These are phyloP conservation scores for Pseudocercospora pini-densiflorae DNA, from an alignment of 2,329 filamentous ascomycete genomes.

Conservation along the genomic window DNA sequence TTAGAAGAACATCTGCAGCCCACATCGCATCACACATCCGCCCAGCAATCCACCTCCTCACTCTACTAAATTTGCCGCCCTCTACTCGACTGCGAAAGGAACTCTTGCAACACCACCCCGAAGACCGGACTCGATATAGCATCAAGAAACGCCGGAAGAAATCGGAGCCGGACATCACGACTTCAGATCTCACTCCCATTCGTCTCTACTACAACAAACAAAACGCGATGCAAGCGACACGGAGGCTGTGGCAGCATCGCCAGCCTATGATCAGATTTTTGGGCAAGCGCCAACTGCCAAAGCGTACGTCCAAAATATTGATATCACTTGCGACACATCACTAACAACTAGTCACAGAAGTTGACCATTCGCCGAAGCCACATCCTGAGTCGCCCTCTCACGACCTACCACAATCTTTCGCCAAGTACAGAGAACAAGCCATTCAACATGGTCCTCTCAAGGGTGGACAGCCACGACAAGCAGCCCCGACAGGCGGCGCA, in stretches of 20 bases:
- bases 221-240: constrained; percentile 51
- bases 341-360: constrained; percentile 53
- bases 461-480: constrained; percentile 30
- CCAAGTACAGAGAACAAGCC: constrained; percentile 75
- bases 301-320: constrained; percentile 42
- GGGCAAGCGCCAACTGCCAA: constrained; percentile 52
- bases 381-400: constrained; percentile 73
- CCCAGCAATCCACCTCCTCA: background rate
- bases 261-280: constrained; percentile 58
- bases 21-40: background rate
- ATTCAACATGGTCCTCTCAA: constrained; percentile 76
- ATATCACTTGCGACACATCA: background rate
- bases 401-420: constrained; percentile 71
- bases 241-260: constrained; percentile 50
- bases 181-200: background rate
- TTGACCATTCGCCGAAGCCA: constrained; percentile 74
- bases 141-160: background rate
- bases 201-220: constrained; percentile 10
- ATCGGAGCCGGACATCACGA: background rate
- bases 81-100: background rate
- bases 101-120: background rate
- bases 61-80: background rate
- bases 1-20: background rate
- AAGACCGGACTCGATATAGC: background rate
- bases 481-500: constrained; percentile 17